Evolutionary conservation across 805 yeast genomes (phyloP).

Genomic region (Kazachstania taianensis): DNA sequence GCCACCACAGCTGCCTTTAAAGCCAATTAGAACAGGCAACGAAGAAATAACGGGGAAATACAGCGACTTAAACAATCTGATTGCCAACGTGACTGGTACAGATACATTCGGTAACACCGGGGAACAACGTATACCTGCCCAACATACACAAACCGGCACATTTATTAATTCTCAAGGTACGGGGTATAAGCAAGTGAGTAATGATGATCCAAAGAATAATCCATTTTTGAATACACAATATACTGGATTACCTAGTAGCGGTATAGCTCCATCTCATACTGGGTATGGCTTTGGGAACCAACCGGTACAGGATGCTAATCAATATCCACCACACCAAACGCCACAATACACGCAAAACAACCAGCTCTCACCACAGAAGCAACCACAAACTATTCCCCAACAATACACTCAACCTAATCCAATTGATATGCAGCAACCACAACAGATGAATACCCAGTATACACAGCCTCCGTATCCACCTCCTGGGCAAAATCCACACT

Average conservation of each 20-base stretch:
- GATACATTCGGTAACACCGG: conserved; percentile 61
- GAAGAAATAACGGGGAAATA: conserved; percentile 46
- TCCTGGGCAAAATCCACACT: too few species aligned
- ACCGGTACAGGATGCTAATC: conserved; percentile 16
- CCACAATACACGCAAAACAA: background rate
- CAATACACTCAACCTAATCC: background rate
- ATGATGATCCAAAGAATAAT: conserved; percentile 29
- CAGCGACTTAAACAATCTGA: conserved; percentile 65
- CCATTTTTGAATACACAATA: conserved; percentile 52
- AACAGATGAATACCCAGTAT: too few species aligned
- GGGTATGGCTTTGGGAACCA: conserved; percentile 93
- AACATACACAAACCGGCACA: conserved; percentile 71
- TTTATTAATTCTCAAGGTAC: conserved; percentile 86
- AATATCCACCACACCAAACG: background rate
- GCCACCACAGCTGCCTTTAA: conserved; percentile 25
- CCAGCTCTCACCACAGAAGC: conserved; percentile 2
- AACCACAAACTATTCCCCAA: conserved; percentile 2
- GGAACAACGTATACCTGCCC: conserved; percentile 72
- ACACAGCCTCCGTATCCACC: too few species aligned
- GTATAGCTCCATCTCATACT: conserved; percentile 70
- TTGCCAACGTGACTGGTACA: conserved; percentile 81
- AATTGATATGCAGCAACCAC: background rate
- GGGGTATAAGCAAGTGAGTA: conserved; percentile 47
- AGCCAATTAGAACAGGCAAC: conserved; percentile 42
- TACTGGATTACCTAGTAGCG: conserved; percentile 58